A percentile compares a stretch with the other conserved stretches of the same genome.
These are phyloP conservation scores for Aspergillus ostianus DNA, from an alignment of 495 filamentous ascomycete genomes.

Conservation along the genomic window DNA sequence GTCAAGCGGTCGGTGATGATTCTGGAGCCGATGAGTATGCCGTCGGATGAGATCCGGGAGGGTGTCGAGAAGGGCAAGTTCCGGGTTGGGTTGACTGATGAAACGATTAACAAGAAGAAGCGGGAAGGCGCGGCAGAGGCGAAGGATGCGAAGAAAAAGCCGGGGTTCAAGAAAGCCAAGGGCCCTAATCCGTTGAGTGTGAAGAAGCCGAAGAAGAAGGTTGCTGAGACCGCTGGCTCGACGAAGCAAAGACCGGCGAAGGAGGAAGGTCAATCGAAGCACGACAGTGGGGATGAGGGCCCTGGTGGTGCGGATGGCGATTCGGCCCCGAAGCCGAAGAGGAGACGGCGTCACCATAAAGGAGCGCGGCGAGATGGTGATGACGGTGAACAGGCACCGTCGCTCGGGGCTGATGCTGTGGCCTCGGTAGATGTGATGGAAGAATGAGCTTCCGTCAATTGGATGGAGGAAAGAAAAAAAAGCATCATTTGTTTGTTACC, in stretches of 20 bases:
- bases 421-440: conserved; percentile 22
- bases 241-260: conserved; percentile 16
- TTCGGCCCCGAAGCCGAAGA: conserved; percentile 34
- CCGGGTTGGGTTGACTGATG: conserved; percentile 61
- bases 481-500: conserved; percentile 17
- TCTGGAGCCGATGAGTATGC: conserved; percentile 78
- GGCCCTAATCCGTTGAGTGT: conserved; percentile 86
- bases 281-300: conserved; percentile 16
- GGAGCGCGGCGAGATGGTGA: conserved; percentile 22
- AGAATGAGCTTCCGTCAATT: conserved; percentile 12
- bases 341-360: conserved; percentile 50
- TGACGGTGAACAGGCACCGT: conserved; percentile 21
- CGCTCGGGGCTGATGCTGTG: conserved; percentile 11
- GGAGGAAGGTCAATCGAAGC: conserved; percentile 13
- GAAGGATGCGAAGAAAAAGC: conserved; percentile 52
- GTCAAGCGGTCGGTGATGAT: conserved; percentile 86
- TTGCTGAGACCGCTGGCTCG: conserved; percentile 14
- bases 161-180: conserved; percentile 68
- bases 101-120: conserved; percentile 38
- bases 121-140: conserved; percentile 32
- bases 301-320: conserved; percentile 21
- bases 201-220: conserved; percentile 72
- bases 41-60: conserved; percentile 59
- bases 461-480: conserved; percentile 1
- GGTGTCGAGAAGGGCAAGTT: conserved; percentile 75